Evolutionary conservation across 2,329 filamentous ascomycete species (phyloP), one percentile per base, ranked within the genome.

Genomic region (Sporothrix curviconia): DNA sequence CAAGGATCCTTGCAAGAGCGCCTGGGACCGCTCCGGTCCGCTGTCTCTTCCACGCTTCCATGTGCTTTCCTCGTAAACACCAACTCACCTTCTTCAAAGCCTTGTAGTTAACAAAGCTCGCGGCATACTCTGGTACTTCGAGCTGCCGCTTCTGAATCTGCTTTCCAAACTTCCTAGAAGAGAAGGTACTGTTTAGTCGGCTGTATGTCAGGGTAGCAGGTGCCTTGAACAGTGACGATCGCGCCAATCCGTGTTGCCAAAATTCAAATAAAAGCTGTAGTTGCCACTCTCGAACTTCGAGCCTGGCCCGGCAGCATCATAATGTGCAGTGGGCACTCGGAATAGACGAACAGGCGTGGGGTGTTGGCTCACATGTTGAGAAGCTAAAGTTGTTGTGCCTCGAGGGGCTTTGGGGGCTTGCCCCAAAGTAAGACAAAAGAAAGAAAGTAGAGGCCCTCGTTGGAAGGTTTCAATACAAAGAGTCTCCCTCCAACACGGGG

Each of bases 81-180:
- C 14, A 30, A 44, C 60, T 22, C 28, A 61, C 94, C 90, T 97
- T 97, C 76, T 99, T 99, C 66, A 99, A 80, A 60, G 91, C 92
- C 77, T 99, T 99, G 79, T 99, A 99, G 76, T 99, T 96, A 66
- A 97, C 92, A 71, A 99, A 99, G 75, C 92, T 96, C 63, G 92
- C 91, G 61, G 94, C 92, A 86, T 99, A 99, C 82, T 99, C 94
- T 60, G 94, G 94, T 60, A 99, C 92, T 73, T 99, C 94, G 68
- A 99, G 89, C 81, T 99, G 94, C 71, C 92, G 87, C 79, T 96
- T 96, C 79, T 97, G 94, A 65, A 99, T 96, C 72, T 96, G 90
- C 80, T 99, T 99, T 74, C 94, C 94, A 78, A 99, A 99, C 83
- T 99, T 99, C 94, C 92, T 99, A 68, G n/a, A 15, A 12, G n/a